Evolutionary conservation across 2,329 filamentous ascomycete genomes (phyloP).

Genomic region (Penicillium concentricum): DNA sequence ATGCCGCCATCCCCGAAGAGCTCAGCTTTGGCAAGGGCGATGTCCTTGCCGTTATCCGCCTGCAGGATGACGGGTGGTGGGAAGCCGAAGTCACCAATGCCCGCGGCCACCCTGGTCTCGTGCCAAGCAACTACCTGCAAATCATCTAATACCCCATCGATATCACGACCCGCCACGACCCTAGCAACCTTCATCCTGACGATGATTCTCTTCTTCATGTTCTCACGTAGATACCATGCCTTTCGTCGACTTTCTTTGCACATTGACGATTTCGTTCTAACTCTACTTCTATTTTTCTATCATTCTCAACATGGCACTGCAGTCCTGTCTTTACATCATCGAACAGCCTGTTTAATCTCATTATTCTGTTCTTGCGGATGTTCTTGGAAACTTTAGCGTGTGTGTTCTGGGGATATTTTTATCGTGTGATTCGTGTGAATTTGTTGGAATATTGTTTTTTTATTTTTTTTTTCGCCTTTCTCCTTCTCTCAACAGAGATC

Average conservation of each 20-base stretch:
- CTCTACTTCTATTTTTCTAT: conserved; percentile 5
- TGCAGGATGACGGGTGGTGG: conserved; percentile 99
- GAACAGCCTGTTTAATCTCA: conserved; percentile 11
- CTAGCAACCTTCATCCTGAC: conserved; percentile 20
- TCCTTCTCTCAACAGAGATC: conserved; percentile 4
- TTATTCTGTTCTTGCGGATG: conserved; percentile 7
- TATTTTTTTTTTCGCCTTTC: background rate
- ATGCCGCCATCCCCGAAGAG: conserved; percentile 92
- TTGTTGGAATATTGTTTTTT: background rate
- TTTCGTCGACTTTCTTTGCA: conserved; percentile 17
- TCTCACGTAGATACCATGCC: conserved; percentile 24
- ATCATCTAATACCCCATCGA: conserved; percentile 43
- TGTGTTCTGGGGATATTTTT: conserved; percentile 7
- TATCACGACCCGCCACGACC: conserved; percentile 30
- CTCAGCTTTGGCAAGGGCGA: conserved; percentile 91
- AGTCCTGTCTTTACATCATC: conserved; percentile 1
- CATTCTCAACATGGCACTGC: background rate
- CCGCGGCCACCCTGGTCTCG: conserved; percentile 53
- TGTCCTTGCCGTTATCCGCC: conserved; percentile 78
- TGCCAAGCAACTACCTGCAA: conserved; percentile 68
- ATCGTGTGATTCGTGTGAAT: conserved; percentile 1
- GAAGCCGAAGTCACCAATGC: conserved; percentile 81
- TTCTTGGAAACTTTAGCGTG: conserved; percentile 18
- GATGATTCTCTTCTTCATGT: conserved; percentile 15
- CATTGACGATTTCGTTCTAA: conserved; percentile 18